phyloP scores from a whole-genome alignment of 2,329 filamentous ascomycete species.

The Cercospora sp. region DNA sequence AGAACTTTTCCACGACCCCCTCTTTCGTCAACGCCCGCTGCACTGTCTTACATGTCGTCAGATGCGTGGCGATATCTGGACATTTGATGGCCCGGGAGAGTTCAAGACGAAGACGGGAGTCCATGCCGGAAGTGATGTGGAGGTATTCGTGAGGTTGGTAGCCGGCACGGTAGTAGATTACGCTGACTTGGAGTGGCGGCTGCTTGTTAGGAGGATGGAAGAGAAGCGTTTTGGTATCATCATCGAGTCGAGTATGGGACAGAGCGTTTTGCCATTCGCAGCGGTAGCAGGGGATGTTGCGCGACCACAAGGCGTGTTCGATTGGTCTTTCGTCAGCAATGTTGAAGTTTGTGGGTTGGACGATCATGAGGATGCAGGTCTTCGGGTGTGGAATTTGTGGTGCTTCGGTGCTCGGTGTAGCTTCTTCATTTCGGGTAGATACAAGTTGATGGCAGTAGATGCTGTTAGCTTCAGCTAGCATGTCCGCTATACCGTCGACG shows the following conservation, averaged over 20 bases:
- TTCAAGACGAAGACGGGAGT: conserved; percentile 42
- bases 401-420: background rate
- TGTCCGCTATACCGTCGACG: conserved; percentile 36
- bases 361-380: conserved; percentile 45
- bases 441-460: conserved; percentile 34
- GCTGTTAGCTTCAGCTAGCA: conserved; percentile 39
- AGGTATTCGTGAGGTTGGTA: conserved; percentile 46
- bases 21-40: conserved; percentile 44
- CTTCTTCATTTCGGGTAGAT: background rate
- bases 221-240: conserved; percentile 37
- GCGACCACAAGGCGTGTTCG: conserved; percentile 46
- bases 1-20: background rate
- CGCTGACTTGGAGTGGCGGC: conserved; percentile 42
- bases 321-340: conserved; percentile 49
- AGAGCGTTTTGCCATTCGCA: conserved; percentile 42
- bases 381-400: background rate
- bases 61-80: conserved; percentile 45
- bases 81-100: conserved; percentile 48
- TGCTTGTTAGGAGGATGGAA: conserved; percentile 30
- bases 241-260: conserved; percentile 31
- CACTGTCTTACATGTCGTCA: conserved; percentile 48
- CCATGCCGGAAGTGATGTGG: conserved; percentile 29
- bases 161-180: conserved; percentile 48
- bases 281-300: conserved; percentile 41
- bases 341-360: conserved; percentile 50